Evolutionary conservation across 2,329 filamentous ascomycete genomes (phyloP), one percentile per base, ranked within the genome.

Genomic region (Colletotrichum orchidophilum): DNA sequence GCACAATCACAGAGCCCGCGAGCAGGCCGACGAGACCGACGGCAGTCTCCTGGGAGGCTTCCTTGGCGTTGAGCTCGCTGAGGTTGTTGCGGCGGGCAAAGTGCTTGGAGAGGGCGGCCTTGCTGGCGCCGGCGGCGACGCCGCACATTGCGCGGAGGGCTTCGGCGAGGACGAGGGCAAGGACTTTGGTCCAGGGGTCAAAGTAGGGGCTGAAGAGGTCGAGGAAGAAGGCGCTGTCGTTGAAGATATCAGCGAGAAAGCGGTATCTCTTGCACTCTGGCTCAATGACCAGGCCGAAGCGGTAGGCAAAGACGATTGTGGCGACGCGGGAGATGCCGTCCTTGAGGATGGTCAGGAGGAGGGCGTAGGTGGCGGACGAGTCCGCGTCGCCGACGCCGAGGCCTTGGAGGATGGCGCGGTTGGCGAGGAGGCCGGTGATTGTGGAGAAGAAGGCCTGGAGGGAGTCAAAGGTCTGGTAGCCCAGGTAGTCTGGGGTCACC

Each of bases 41-140:
- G 24, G 97, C 91, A 0, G 96, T 98, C 82, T 98, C 96, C 83
- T 98, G 96, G 74, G 94, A 97, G 13, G 95, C 95, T 79, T 98
- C 96, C 87, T 97, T 91, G 67, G 96, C 95, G 82, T 98, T 98
- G 67, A 99, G 86, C 80, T 98, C 96, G 1, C 94, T 96, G 54
- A 98, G 83, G 80, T 98, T 98, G 46, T 94, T 94, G 78, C 91
- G 91, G 75, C 87, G 90, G 9, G 96, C 95, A 84, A 99, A 98
- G 82, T 99, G 96, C 12, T 94, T 93, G 78, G 94, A 96, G 75
- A 99, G 83, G 72, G 93, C 95, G 2, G 96, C 96, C 81, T 98
- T 98, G 73, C 94, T 93, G 65, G 94, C 95, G 13, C 93, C 94
- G 0, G 94, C 96, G 0, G 96, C 94, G 5, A 98, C 95, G 29